These are phyloP conservation scores for Nemania sp. DNA, from an alignment of 2,329 filamentous ascomycete species.

Conservation along the genomic window DNA sequence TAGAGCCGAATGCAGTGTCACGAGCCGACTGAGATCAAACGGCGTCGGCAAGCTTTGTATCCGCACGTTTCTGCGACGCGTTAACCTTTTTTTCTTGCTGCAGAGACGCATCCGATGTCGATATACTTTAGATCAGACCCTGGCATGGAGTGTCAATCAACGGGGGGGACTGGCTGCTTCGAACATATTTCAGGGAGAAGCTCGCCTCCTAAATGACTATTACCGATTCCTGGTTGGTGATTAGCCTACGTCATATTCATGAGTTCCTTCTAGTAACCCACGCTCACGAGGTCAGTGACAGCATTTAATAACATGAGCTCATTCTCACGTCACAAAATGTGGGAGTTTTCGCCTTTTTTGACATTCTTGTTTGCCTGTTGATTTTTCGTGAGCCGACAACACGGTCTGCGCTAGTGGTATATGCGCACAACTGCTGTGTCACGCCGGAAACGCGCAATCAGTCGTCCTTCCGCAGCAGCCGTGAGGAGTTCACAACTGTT, in stretches of 20 bases:
- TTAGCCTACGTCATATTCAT: too few relatives aligned
- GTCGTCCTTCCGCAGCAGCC: background rate
- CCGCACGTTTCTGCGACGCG: constrained; percentile 5
- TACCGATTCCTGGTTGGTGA: too few relatives aligned
- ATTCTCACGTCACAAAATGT: background rate
- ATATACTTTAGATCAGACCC: background rate
- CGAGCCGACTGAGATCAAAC: constrained; percentile 14
- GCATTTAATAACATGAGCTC: background rate
- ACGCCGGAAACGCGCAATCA: constrained; percentile 25
- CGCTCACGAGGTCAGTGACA: background rate
- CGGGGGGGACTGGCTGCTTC: background rate
- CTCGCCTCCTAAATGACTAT: too few relatives aligned
- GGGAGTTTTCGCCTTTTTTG: background rate
- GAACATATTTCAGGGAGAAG: background rate
- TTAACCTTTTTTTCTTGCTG: constrained; percentile 4
- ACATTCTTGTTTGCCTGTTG: background rate
- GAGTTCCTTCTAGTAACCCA: background rate
- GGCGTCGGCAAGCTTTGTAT: background rate
- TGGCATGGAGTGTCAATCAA: background rate
- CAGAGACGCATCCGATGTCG: constrained; percentile 9
- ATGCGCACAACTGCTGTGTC: constrained; percentile 14
- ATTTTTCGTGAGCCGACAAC: background rate
- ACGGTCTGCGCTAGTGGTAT: background rate
- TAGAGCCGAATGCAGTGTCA: constrained; percentile 20
- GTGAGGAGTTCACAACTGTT: background rate